Percentiles rank a stretch among this genome's conserved stretches.
Evolutionary conservation across 148 eudicot species (phyloP).

Genomic region (Rhododendron mucronatum): DNA sequence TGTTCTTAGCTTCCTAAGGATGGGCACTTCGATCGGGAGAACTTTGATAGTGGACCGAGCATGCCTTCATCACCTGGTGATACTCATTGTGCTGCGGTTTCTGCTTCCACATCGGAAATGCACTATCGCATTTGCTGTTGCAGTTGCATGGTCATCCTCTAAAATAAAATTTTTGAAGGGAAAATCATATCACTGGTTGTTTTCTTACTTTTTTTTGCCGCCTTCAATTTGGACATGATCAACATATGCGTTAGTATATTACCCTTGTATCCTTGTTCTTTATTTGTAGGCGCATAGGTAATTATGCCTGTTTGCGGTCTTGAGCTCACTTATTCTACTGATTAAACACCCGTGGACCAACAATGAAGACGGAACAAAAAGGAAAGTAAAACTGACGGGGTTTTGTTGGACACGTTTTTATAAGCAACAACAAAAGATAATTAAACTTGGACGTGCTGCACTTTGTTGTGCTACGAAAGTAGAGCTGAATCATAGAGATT

Average conservation of each 20-base stretch:
- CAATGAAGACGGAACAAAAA: too few species aligned
- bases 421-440: too few species aligned
- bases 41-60: conserved; percentile 71
- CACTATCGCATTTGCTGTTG: conserved; percentile 22
- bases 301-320: too few species aligned
- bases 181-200: conserved; percentile 79
- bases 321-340: too few species aligned
- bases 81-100: conserved; percentile 85
- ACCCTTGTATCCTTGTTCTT: not conserved
- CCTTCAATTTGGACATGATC: not conserved
- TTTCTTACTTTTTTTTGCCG: not conserved
- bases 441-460: too few species aligned
- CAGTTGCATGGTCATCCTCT: conserved; percentile 87
- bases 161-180: conserved; percentile 84
- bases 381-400: too few species aligned
- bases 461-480: too few species aligned
- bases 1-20: conserved; percentile 42
- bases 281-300: too few species aligned
- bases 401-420: too few species aligned
- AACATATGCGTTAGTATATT: not conserved
- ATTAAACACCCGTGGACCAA: too few species aligned
- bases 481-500: too few species aligned
- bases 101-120: conserved; percentile 90
- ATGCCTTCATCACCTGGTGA: conserved; percentile 87
- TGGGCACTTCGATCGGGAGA: conserved; percentile 84